phyloP scores from a whole-genome alignment of 2,329 filamentous ascomycete genomes.

The Penicillium sp. region DNA sequence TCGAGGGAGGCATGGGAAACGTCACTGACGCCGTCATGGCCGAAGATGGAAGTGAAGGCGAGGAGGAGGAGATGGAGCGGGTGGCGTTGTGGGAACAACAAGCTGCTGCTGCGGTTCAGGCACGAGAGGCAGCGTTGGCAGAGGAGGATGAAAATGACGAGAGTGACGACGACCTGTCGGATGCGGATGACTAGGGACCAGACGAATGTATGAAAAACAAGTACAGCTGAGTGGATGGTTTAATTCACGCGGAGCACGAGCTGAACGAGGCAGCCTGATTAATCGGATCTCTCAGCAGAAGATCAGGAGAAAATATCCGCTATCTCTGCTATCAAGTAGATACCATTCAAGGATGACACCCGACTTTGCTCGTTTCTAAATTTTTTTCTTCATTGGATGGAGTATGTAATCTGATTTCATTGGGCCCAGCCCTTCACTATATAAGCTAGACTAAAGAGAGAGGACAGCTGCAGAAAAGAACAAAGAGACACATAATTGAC shows the following conservation, averaged over 20 bases:
- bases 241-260: background rate
- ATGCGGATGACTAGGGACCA: slow-evolving; percentile 4
- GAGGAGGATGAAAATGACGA: slow-evolving; percentile 19
- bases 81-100: slow-evolving; percentile 27
- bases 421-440: no score
- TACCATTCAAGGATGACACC: no score
- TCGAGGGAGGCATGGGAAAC: slow-evolving; percentile 11
- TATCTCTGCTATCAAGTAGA: no score
- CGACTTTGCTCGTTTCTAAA: no score
- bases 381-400: no score
- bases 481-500: no score
- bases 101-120: slow-evolving; percentile 23
- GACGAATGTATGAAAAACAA: no score
- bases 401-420: no score
- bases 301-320: no score
- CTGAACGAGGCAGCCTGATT: background rate
- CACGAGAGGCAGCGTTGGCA: slow-evolving; percentile 21
- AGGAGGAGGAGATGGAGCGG: slow-evolving; percentile 30
- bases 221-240: no score
- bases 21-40: slow-evolving; percentile 13
- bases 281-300: background rate
- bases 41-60: slow-evolving; percentile 23
- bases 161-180: slow-evolving; percentile 9
- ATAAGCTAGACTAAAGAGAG: no score
- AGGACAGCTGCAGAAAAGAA: no score